Base-by-base conservation (phyloP, 2,329 filamentous ascomycete species). In the Colletotrichum sp. region DNA sequence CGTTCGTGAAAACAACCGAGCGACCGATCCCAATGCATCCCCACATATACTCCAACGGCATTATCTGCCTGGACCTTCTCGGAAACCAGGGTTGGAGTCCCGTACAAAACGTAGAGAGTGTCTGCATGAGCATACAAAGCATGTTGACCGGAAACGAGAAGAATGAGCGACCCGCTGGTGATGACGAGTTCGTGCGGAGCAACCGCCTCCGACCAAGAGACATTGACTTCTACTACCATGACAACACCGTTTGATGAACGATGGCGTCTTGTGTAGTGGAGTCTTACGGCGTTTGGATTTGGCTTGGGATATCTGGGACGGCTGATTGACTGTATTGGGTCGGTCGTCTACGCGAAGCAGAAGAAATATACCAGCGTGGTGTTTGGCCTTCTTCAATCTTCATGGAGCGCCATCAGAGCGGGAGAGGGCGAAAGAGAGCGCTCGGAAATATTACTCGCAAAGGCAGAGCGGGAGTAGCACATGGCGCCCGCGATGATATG, bases 1-100 rank as follows among this genome's bases (percentile, higher is more conserved):
- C 95, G 72, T 99, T 99, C 82, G 89, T 95, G 71, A 89, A 92
- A 80, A 87, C 91, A 69, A 84, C 91, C 39, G 88, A 90, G 80
- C 90, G 92, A 61, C 89, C 90, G 49, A 96, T 99, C 81, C 97
- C 97, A 1, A 96, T 98, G 84, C 97, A 99, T 82, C 97, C 97
- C 5, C 97, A 99, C 87, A 95, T 99, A 85, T 99, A 99, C 88
- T 97, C 95, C 80, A 99, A 99, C 85, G 97, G 97, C 80, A 98
- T 99, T 84, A 99, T 99, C 83, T 99, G 97, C 82, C 93, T 99
- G 65, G 97, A 99, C 81, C 91, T 99, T 2, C 92, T 99, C 11
- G 95, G 95, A 69, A 89, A 91, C 12, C 93, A 95, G 78, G 97
- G 97, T 72, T 99, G 97, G 97, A 97, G 94, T 64, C 97, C 97